Evolutionary conservation across 148 eudicot genomes (phyloP).

Genomic region (Oxyria digyna): DNA sequence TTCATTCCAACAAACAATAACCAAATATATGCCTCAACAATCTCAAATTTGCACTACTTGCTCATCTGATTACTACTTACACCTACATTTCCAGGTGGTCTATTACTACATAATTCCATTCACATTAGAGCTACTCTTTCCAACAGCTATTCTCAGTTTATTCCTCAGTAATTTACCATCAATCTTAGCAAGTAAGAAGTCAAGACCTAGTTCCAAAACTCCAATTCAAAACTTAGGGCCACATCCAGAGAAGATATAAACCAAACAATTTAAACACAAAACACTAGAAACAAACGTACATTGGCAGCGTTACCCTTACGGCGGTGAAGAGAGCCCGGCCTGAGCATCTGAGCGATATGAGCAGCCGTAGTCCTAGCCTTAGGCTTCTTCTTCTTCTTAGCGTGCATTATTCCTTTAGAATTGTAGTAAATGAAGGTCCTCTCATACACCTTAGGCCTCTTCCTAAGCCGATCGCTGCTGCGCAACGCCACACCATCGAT

Average conservation of each 20-base stretch:
- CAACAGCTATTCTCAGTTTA: neutral
- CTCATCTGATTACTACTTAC: neutral
- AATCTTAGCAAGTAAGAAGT: neutral
- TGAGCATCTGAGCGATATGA: conserved; percentile 72
- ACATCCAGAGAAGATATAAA: neutral
- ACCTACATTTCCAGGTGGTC: neutral
- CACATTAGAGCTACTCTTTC: neutral
- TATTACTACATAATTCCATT: neutral
- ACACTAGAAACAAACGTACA: conserved; percentile 21
- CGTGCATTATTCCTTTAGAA: conserved; percentile 23
- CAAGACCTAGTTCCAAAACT: neutral
- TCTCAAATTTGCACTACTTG: neutral
- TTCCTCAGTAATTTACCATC: neutral
- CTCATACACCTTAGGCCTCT: conserved; percentile 35
- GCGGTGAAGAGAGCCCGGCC: conserved; percentile 29
- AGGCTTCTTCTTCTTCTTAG: conserved; percentile 52
- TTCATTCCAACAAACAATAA: neutral
- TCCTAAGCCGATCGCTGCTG: conserved; percentile 60
- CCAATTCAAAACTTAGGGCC: neutral
- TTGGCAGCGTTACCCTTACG: conserved; percentile 14
- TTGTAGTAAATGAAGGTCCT: conserved; percentile 26
- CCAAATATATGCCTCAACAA: neutral
- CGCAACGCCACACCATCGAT: conserved; percentile 26
- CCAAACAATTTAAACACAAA: neutral
- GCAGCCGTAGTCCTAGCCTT: conserved; percentile 70